Conservation (phyloP, 805 yeast species). For the Limtongia smithiae region DNA sequence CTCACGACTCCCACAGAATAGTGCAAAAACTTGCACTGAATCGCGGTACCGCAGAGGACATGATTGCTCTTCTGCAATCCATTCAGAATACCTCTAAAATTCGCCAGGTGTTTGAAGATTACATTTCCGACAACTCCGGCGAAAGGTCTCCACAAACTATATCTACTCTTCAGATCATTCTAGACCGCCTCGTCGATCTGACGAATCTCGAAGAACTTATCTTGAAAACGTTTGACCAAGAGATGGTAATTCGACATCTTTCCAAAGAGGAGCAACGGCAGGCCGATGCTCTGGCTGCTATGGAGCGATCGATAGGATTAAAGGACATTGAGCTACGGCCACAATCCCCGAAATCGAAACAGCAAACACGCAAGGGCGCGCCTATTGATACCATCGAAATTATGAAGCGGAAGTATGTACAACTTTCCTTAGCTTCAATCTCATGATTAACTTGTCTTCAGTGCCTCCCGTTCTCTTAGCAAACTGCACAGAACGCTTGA, state of each 20-base stretch:
- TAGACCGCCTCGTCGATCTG: slow-evolving; percentile 10
- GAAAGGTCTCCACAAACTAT: neutral
- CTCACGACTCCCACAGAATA: slow-evolving; percentile 43
- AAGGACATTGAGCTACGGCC: neutral
- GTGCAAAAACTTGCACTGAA: slow-evolving; percentile 41
- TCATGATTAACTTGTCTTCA: neutral
- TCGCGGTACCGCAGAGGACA: slow-evolving; percentile 45
- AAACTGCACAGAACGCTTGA: slow-evolving; percentile 40
- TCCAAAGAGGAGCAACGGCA: slow-evolving; percentile 12
- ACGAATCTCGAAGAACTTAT: slow-evolving; percentile 15
- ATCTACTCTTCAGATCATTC: slow-evolving; percentile 2
- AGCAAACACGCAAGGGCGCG: slow-evolving; percentile 26
- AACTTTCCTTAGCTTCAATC: neutral
- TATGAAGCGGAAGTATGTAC: slow-evolving; percentile 23
- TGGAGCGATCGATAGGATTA: slow-evolving; percentile 4
- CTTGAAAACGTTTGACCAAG: slow-evolving; percentile 23
- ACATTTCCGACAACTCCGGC: neutral
- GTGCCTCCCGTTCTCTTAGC: slow-evolving; percentile 37
- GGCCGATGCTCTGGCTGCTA: slow-evolving; percentile 13
- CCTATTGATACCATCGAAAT: slow-evolving; percentile 32
- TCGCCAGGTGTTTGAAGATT: slow-evolving; percentile 7
- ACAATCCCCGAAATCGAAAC: slow-evolving; percentile 12
- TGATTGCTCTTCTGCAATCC: slow-evolving; percentile 45
- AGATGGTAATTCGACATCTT: slow-evolving; percentile 15
- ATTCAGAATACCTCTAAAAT: slow-evolving; percentile 33